Conservation (phyloP, 1,284 basidiomycete genomes). For the Boletellus dicymbophilus region DNA sequence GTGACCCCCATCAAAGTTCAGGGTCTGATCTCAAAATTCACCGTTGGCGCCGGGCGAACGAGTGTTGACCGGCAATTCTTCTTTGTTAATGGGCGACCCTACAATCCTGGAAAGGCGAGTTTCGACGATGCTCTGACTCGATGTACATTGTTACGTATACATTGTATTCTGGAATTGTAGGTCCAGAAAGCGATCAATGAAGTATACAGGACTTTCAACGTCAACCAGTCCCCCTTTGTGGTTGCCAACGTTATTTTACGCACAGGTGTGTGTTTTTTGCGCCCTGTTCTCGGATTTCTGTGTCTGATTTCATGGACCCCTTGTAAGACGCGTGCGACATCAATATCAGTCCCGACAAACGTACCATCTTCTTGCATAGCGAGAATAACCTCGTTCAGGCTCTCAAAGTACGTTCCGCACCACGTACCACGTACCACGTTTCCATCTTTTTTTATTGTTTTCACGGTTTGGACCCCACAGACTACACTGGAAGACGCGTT, state of each 20-base stretch:
- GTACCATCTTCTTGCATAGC: conserved; percentile 91
- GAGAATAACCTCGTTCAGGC: conserved; percentile 82
- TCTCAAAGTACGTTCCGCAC: conserved; percentile 73
- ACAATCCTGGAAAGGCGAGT: conserved; percentile 70
- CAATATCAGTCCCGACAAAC: conserved; percentile 97
- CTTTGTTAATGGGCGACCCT: conserved; percentile 93
- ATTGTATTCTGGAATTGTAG: too few relatives aligned
- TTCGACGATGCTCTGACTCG: not conserved
- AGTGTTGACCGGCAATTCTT: conserved; percentile 91
- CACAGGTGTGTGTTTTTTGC: conserved; percentile 53
- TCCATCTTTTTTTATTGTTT: not conserved
- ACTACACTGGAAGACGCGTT: conserved; percentile 62
- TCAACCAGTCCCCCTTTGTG: conserved; percentile 78
- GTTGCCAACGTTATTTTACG: conserved; percentile 84
- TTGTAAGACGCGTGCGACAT: conserved; percentile 79
- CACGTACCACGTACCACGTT: not conserved
- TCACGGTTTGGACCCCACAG: too few relatives aligned
- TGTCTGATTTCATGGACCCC: not conserved
- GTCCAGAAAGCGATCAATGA: conserved; percentile 88
- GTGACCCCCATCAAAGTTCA: conserved; percentile 57
- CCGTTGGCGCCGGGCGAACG: conserved; percentile 68
- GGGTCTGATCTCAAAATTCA: conserved; percentile 82
- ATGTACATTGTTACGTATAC: not conserved
- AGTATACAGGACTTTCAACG: conserved; percentile 83
- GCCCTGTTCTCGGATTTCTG: not conserved